Percentiles rank a stretch among this genome's conserved stretches.
These are phyloP conservation scores for Verticillium dahliae DNA, from an alignment of 2,329 filamentous ascomycete species.

Conservation along the genomic window DNA sequence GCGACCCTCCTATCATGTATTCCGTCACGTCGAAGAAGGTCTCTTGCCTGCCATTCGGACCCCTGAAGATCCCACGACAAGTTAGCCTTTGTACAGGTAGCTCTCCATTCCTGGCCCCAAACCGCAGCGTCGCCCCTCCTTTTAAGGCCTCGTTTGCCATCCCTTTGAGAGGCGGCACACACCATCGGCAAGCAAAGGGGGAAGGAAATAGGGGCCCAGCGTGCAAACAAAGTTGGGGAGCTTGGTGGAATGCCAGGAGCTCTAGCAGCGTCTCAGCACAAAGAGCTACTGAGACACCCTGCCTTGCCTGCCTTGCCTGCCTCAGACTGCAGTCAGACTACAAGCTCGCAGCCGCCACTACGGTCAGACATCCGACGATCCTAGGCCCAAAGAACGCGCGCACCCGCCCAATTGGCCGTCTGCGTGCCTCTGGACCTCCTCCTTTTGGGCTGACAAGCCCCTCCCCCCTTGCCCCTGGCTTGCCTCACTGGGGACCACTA, in stretches of 20 bases:
- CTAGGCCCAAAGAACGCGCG: background rate
- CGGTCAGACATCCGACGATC: background rate
- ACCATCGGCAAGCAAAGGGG: background rate
- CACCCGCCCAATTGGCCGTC: background rate
- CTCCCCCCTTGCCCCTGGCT: too few relatives aligned
- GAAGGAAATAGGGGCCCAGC: background rate
- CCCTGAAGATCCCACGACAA: background rate
- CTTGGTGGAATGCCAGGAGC: background rate
- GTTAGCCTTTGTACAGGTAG: too few relatives aligned
- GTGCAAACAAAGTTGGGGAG: background rate
- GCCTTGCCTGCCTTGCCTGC: background rate
- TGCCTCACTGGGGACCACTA: background rate
- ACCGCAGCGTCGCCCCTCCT: background rate
- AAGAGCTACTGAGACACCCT: background rate
- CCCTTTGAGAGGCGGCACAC: background rate
- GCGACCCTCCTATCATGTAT: background rate
- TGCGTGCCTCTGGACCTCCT: background rate
- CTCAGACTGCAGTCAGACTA: background rate
- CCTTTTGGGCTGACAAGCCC: background rate
- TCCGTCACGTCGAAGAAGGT: background rate
- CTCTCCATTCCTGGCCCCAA: background rate
- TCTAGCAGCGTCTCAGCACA: background rate
- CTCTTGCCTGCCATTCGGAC: background rate
- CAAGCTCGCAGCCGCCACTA: background rate
- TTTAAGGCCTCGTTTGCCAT: background rate